Evolutionary conservation across 2,329 filamentous ascomycete species (phyloP).

Genomic region (Pseudogymnoascus sp.): DNA sequence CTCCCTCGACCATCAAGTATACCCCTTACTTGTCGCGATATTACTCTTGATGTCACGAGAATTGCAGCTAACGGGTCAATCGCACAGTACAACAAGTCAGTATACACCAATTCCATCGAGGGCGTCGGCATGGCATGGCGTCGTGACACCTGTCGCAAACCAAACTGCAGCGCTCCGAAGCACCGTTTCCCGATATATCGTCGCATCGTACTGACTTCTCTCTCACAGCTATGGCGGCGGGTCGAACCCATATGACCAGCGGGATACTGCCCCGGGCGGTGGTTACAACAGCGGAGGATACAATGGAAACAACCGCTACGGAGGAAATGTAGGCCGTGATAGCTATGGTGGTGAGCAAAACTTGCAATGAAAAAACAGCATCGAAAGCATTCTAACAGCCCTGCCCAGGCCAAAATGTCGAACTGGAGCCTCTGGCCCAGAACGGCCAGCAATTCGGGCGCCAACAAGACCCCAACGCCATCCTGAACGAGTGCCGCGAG

Average conservation of each 20-base stretch:
- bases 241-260: constrained; percentile 52
- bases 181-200: constrained; percentile 3
- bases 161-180: constrained; percentile 9
- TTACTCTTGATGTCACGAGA: background rate
- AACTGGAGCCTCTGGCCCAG: constrained; percentile 59
- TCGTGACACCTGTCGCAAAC: background rate
- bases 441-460: constrained; percentile 38
- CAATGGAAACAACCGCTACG: constrained; percentile 18
- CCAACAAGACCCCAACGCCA: constrained; percentile 58
- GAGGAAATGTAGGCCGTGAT: constrained; percentile 29
- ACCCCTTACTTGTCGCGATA: background rate
- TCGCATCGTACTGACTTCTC: constrained; percentile 25
- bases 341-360: constrained; percentile 30
- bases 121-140: constrained; percentile 7
- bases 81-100: constrained; percentile 38
- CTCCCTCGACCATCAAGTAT: background rate
- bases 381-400: constrained; percentile 6
- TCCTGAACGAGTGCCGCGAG: constrained; percentile 76
- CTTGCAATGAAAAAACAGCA: constrained; percentile 6
- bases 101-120: constrained; percentile 12
- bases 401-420: constrained; percentile 39
- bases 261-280: constrained; percentile 33
- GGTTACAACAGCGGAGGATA: constrained; percentile 30
- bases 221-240: constrained; percentile 43
- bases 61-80: constrained; percentile 15